Percentiles rank a stretch among this genome's conserved stretches.
phyloP scores from a whole-genome alignment of 495 filamentous ascomycete species.

The Daldinia vernicosa region DNA sequence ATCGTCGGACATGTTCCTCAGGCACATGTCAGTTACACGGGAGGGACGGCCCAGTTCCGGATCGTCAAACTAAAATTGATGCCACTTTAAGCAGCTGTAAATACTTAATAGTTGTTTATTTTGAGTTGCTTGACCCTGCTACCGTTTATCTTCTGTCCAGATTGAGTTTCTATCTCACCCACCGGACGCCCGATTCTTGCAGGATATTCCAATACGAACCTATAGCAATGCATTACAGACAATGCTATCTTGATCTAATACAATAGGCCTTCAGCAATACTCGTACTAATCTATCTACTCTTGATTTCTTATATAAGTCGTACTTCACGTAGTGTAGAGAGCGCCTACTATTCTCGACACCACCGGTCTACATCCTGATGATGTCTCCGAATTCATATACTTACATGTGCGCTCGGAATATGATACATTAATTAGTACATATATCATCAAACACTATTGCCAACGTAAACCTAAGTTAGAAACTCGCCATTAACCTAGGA shows the following conservation, averaged over 20 bases:
- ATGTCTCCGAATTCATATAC: no score
- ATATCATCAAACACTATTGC: not conserved
- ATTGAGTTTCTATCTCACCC: not conserved
- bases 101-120: not conserved
- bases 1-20: not conserved
- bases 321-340: no score
- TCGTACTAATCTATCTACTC: not conserved
- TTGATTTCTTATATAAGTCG: not conserved
- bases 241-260: not conserved
- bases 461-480: not conserved
- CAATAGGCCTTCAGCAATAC: not conserved
- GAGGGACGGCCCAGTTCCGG: not conserved
- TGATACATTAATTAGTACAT: no score
- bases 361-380: no score
- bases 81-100: not conserved
- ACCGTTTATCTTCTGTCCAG: not conserved
- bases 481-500: not conserved
- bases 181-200: not conserved
- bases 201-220: not conserved
- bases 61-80: not conserved
- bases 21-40: not conserved
- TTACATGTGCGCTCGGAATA: no score
- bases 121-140: not conserved
- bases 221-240: not conserved
- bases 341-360: no score